phyloP scores from a whole-genome alignment of 202 grass and related monocot species.

The Cymbopogon flexuosus region DNA sequence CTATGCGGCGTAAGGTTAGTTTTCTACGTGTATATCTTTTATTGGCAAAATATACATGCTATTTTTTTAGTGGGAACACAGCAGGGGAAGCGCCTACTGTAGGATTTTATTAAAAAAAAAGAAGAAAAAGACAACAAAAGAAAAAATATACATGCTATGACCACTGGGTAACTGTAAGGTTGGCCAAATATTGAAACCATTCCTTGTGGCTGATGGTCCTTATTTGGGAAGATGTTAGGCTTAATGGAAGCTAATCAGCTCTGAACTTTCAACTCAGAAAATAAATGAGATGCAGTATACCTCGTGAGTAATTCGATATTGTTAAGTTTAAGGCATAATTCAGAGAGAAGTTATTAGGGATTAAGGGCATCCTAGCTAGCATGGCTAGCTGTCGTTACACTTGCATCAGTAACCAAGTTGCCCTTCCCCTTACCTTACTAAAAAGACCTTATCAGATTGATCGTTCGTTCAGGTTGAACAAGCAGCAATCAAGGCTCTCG shows the following conservation, averaged over 20 bases:
- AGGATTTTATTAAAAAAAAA: too few species aligned
- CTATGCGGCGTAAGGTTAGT: constrained; percentile 37
- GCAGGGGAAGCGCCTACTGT: too few species aligned
- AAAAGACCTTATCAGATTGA: constrained; percentile 22
- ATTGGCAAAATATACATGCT: constrained; percentile 1
- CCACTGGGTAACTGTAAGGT: not conserved
- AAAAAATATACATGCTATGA: constrained; percentile 1
- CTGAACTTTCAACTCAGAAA: not conserved
- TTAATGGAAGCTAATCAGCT: not conserved
- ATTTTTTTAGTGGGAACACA: not conserved
- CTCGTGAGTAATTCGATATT: constrained; percentile 21
- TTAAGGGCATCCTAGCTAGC: not conserved
- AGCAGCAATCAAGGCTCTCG: constrained; percentile 73
- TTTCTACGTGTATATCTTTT: constrained; percentile 11
- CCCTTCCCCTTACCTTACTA: not conserved
- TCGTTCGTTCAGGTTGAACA: constrained; percentile 49
- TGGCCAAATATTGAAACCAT: not conserved
- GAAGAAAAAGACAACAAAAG: too few species aligned
- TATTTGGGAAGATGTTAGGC: not conserved
- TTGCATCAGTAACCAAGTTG: not conserved
- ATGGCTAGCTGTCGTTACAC: not conserved
- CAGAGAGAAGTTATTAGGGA: not conserved
- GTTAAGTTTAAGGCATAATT: not conserved
- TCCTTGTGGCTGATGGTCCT: not conserved
- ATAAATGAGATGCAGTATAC: constrained; percentile 20